These are phyloP conservation scores for Hirschioporus abietinus DNA, from an alignment of 768 basidiomycete species.

Conservation along the genomic window DNA sequence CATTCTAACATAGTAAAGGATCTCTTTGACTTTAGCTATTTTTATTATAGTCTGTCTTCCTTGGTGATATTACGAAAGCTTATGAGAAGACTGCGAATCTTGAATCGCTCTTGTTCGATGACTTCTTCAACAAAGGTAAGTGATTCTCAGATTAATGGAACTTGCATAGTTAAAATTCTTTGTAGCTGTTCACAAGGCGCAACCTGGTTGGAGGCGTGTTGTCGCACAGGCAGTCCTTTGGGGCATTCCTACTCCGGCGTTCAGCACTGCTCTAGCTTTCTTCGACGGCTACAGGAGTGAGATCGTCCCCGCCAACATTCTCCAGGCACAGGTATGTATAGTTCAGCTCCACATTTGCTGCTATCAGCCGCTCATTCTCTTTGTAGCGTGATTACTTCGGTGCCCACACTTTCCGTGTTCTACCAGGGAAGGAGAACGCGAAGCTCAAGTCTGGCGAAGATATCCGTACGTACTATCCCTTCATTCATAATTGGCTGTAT, in stretches of 20 bases:
- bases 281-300: constrained; percentile 99
- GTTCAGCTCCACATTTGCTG: not conserved
- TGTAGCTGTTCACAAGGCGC: constrained; percentile 84
- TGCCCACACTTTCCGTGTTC: constrained; percentile 94
- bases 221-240: constrained; percentile 94
- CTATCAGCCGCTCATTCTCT: constrained; percentile 11
- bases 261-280: constrained; percentile 96
- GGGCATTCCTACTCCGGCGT: constrained; percentile 97
- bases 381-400: constrained; percentile 94
- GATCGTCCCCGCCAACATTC: constrained; percentile 85
- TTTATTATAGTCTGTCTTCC: constrained; percentile 70
- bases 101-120: constrained; percentile 91
- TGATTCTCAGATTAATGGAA: constrained; percentile 1
- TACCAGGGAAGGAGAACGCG: constrained; percentile 86
- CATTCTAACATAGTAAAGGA: not conserved
- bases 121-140: constrained; percentile 93
- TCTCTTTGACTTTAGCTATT: not conserved
- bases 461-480: constrained; percentile 61
- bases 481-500: not conserved
- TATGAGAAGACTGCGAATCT: constrained; percentile 80
- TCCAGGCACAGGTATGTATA: constrained; percentile 78
- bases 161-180: constrained; percentile 5
- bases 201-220: constrained; percentile 97
- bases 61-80: constrained; percentile 86
- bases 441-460: constrained; percentile 76